Conservation (phyloP, 164 flowering plant genomes). For the Nymphaea colorata region DNA sequence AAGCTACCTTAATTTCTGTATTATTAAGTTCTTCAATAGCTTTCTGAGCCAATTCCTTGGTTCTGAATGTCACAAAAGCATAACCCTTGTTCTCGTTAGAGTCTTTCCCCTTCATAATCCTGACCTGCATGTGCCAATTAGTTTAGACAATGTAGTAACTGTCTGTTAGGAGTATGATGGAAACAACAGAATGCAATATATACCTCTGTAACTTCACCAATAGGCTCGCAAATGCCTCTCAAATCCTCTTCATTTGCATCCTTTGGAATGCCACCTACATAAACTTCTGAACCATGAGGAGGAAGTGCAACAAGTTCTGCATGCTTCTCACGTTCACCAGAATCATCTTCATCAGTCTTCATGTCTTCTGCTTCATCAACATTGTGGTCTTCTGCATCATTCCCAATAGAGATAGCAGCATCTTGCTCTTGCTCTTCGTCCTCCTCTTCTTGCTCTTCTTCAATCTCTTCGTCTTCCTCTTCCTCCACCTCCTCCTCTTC, state of each 20-base stretch:
- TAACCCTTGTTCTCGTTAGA: slow-evolving; percentile 66
- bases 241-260: slow-evolving; percentile 63
- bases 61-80: slow-evolving; percentile 77
- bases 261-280: slow-evolving; percentile 64
- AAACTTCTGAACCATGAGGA: slow-evolving; percentile 91
- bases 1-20: slow-evolving; percentile 54
- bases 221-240: slow-evolving; percentile 44
- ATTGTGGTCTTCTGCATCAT: slow-evolving; percentile 10
- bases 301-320: slow-evolving; percentile 85
- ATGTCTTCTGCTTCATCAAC: slow-evolving; percentile 20
- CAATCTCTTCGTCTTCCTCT: slow-evolving; percentile 8
- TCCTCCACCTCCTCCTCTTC: slow-evolving; percentile 41
- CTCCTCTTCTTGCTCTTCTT: slow-evolving; percentile 27
- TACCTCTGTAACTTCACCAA: slow-evolving; percentile 87
- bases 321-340: slow-evolving; percentile 45
- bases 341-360: slow-evolving; percentile 23
- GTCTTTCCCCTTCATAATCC: slow-evolving; percentile 73
- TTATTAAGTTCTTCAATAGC: slow-evolving; percentile 65
- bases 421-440: slow-evolving; percentile 18
- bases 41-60: slow-evolving; percentile 59
- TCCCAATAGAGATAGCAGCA: slow-evolving; percentile 9
- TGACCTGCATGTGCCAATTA: slow-evolving; percentile 32
- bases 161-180: background rate
- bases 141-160: background rate
- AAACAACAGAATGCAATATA: background rate